phyloP scores from a whole-genome alignment of 202 grass and related monocot genomes.

The Setaria viridis region DNA sequence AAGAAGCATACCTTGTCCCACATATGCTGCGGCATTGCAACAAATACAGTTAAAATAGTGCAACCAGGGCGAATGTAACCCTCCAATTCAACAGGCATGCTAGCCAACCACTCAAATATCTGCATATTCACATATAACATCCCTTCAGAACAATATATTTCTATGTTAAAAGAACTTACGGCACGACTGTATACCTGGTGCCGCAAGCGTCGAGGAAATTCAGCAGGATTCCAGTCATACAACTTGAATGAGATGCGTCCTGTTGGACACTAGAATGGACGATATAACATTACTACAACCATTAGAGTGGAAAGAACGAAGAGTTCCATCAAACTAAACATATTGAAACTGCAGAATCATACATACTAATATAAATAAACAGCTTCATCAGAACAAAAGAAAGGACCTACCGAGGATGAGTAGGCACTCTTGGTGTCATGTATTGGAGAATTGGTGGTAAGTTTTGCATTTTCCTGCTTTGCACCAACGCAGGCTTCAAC shows the following conservation, averaged over 20 bases:
- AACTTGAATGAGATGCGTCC: conserved; percentile 99
- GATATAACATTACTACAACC: conserved; percentile 47
- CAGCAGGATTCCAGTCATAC: conserved; percentile 99
- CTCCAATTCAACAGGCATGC: conserved; percentile 99
- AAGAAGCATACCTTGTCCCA: conserved; percentile 82
- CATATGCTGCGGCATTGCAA: conserved; percentile 94
- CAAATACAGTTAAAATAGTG: conserved; percentile 93
- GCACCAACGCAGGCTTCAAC: conserved; percentile 60
- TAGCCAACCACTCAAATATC: conserved; percentile 96
- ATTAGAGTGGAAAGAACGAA: conserved; percentile 5
- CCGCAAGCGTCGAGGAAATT: conserved; percentile 91
- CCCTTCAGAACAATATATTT: conserved; percentile 39
- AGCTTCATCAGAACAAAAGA: background rate
- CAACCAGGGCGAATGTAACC: conserved; percentile 98
- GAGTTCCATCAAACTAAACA: conserved; percentile 25
- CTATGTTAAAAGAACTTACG: conserved; percentile 16
- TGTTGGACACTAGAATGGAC: conserved; percentile 90
- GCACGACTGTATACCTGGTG: conserved; percentile 75
- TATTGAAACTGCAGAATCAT: conserved; percentile 19
- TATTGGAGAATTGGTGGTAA: conserved; percentile 52
- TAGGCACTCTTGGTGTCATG: conserved; percentile 77
- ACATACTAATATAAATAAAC: conserved; percentile 28
- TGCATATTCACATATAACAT: conserved; percentile 47
- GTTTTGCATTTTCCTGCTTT: conserved; percentile 71
- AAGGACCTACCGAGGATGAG: conserved; percentile 76